Evolutionary conservation across 1,284 basidiomycete genomes (phyloP).

Genomic region (Apiotrichum mycotoxinovorans): DNA sequence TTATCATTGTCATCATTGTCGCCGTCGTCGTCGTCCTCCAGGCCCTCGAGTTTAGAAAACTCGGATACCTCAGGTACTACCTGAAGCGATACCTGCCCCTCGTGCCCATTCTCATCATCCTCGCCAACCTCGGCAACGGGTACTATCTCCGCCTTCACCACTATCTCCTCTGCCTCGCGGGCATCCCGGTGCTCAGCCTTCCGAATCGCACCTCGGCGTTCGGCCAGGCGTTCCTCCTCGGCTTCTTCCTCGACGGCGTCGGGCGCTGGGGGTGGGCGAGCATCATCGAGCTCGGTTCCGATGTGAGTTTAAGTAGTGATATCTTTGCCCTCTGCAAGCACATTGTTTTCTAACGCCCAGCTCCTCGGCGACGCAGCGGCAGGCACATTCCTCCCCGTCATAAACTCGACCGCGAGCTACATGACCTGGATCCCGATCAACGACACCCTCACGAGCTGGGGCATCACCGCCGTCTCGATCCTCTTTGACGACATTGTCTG

Average conservation of each 20-base stretch:
- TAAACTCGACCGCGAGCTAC: conserved; percentile 6
- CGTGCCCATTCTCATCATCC: conserved; percentile 35
- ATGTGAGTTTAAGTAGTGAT: not conserved
- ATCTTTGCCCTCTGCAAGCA: no score
- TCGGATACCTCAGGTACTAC: conserved; percentile 39
- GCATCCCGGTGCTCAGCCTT: conserved; percentile 37
- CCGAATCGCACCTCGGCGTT: conserved; percentile 40
- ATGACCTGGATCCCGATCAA: conserved; percentile 22
- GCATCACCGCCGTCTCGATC: conserved; percentile 24
- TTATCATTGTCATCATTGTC: conserved; percentile 29
- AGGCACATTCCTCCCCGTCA: conserved; percentile 18
- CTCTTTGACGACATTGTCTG: conserved; percentile 33
- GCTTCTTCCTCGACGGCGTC: conserved; percentile 43
- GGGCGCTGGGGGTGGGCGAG: conserved; percentile 46
- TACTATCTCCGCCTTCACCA: conserved; percentile 43
- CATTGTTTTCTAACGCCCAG: conserved; percentile 16
- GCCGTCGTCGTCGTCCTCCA: conserved; percentile 33
- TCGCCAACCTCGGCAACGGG: conserved; percentile 31
- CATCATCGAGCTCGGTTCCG: conserved; percentile 29
- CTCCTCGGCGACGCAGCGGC: conserved; percentile 28
- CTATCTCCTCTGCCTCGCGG: conserved; percentile 36
- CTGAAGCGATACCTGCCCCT: conserved; percentile 41
- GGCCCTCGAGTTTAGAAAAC: conserved; percentile 30
- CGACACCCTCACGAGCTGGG: conserved; percentile 10
- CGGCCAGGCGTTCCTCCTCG: conserved; percentile 39